Base-by-base conservation (phyloP, 768 basidiomycete species). In the Termitomyces sp. region DNA sequence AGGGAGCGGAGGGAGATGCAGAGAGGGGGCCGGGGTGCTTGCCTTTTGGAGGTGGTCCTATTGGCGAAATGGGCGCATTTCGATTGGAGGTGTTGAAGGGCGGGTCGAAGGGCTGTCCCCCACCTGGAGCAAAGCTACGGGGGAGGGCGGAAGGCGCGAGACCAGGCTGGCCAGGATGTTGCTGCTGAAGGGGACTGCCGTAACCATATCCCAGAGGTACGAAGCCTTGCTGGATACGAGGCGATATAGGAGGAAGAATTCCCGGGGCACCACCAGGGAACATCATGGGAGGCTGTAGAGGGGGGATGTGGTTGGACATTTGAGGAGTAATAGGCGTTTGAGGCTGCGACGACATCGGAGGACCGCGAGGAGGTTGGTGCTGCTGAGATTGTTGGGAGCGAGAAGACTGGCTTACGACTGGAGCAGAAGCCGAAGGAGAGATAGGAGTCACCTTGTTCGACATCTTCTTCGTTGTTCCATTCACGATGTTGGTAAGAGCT, bases 391-490 rank as follows among this genome's bases (percentile, higher is more conserved):
- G 73, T 22, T 73, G 73, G 45, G 70, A 73, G 45, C 70, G 67
- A 28, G 64, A 66, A 33, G 72, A 68, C 45, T 75, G 73, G 45
- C 66, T 72, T 5, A 57, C 22, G 4, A 72, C 62, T 60, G 70
- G 61, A 24, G 69, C 60, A 29, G 64, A 67, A 37, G 65, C 55
- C 60, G 66, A 65, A 44, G 63, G 58, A 50, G 69, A 60, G 53
- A 68, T 60, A 31, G 67, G 55, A 41, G 70, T 58, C 58, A 76
- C 69, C 69, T 86, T 88, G 66, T 73, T 81, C 65, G 78, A 73
- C 56, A 79, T 81, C 77, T 88, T 90, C 80, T 88, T 90, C 47
- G 78, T 67, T 16, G 71, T 68, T 22, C 78, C 75, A 60, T 78
- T 81, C 39, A 72, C 75, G 37, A 77, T 77, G 31, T 26, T 41